phyloP scores from a whole-genome alignment of 2,329 filamentous ascomycete species.

The Alternaria triticimaculans region DNA sequence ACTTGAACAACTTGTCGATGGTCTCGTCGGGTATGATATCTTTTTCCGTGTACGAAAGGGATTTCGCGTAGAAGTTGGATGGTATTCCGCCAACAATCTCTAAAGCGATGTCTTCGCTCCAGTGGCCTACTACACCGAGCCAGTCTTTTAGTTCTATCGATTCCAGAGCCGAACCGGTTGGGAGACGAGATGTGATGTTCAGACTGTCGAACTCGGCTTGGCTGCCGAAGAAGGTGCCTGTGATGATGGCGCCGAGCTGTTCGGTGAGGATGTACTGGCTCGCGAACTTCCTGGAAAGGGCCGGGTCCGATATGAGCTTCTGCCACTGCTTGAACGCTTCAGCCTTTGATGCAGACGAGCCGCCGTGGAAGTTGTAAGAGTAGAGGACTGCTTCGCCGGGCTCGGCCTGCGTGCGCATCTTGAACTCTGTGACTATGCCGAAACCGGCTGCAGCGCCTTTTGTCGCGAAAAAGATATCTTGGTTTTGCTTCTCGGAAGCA shows the following conservation, averaged over 20 bases:
- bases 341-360: conserved; percentile 31
- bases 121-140: conserved; percentile 43
- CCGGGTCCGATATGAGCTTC: conserved; percentile 39
- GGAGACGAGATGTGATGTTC: conserved; percentile 39
- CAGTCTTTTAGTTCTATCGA: conserved; percentile 40
- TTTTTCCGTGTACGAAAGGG: conserved; percentile 40
- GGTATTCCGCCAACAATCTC: conserved; percentile 38
- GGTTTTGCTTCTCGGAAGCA: conserved; percentile 45
- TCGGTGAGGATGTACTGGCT: conserved; percentile 42
- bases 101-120: conserved; percentile 42
- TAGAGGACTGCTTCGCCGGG: conserved; percentile 42
- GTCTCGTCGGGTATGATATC: conserved; percentile 38
- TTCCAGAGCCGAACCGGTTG: conserved; percentile 20
- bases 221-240: conserved; percentile 45
- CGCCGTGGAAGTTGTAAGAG: conserved; percentile 40
- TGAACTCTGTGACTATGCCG: conserved; percentile 52
- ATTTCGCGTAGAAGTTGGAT: conserved; percentile 47
- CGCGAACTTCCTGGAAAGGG: conserved; percentile 43
- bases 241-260: conserved; percentile 36
- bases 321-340: conserved; percentile 47
- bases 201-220: conserved; percentile 42
- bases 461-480: conserved; percentile 53
- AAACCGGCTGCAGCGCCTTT: conserved; percentile 53
- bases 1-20: conserved; percentile 43
- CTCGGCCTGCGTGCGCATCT: conserved; percentile 45